Conservation (phyloP, 2,329 filamentous ascomycete genomes). For the Aspergillus brunneoviolaceus region DNA sequence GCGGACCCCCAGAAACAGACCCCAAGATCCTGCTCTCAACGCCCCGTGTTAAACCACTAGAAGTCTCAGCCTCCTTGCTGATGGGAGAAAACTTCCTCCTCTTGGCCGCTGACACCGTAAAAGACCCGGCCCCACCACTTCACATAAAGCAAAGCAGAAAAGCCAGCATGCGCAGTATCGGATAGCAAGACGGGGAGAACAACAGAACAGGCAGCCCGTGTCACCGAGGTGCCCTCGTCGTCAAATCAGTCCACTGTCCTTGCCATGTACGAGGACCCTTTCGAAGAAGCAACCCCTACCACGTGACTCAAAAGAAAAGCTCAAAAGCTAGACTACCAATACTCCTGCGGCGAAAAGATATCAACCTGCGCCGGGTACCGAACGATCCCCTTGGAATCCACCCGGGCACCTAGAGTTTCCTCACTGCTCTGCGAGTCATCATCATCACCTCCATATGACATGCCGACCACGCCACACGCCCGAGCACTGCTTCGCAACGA, state of each 20-base stretch:
- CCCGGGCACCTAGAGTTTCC: neutral
- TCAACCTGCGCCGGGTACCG: neutral
- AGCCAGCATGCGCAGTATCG: too few relatives aligned
- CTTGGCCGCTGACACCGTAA: too few relatives aligned
- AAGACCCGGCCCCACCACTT: too few relatives aligned
- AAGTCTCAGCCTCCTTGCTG: too few relatives aligned
- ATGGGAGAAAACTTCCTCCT: too few relatives aligned
- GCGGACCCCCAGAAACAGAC: too few relatives aligned
- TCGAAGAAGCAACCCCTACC: neutral
- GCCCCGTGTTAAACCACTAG: too few relatives aligned
- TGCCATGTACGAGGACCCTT: neutral
- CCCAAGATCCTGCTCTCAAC: too few relatives aligned
- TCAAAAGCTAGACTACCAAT: neutral
- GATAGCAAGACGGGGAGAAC: too few relatives aligned
- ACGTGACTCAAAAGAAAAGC: neutral
- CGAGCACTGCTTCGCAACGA: neutral
- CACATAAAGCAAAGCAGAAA: too few relatives aligned
- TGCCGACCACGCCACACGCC: neutral
- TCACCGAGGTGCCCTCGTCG: too few relatives aligned
- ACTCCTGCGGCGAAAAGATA: neutral
- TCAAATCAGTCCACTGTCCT: neutral
- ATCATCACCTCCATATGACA: neutral
- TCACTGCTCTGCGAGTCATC: neutral
- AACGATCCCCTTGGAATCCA: neutral
- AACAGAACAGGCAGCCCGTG: too few relatives aligned